Evolutionary conservation across 2,329 filamentous ascomycete genomes (phyloP).

Genomic region (Septoria linicola): DNA sequence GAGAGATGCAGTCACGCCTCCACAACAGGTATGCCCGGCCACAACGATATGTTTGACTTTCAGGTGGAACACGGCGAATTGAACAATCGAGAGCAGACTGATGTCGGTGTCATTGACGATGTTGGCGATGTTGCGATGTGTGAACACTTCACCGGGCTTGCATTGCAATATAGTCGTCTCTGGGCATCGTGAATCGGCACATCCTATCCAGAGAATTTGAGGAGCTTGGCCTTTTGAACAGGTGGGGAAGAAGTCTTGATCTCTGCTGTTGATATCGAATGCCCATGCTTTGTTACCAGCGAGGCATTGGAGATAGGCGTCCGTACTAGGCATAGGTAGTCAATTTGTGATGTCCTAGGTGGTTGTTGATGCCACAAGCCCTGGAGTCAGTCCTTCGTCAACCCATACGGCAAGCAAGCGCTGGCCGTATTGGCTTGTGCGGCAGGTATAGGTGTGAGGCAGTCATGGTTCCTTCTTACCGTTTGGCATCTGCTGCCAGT

Average conservation of each 20-base stretch:
- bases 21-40: constrained; percentile 62
- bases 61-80: constrained; percentile 72
- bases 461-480: too few relatives aligned
- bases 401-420: too few relatives aligned
- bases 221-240: constrained; percentile 67
- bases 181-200: constrained; percentile 80
- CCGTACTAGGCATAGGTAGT: constrained; percentile 4
- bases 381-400: too few relatives aligned
- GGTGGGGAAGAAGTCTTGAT: constrained; percentile 69
- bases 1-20: constrained; percentile 57
- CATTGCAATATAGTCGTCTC: constrained; percentile 78
- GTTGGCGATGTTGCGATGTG: constrained; percentile 89
- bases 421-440: too few relatives aligned
- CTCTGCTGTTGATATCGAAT: constrained; percentile 60
- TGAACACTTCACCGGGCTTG: constrained; percentile 80
- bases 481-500: too few relatives aligned
- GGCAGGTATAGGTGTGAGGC: too few relatives aligned
- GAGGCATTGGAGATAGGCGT: constrained; percentile 51
- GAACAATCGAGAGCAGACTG: constrained; percentile 71
- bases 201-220: constrained; percentile 77
- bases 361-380: not conserved
- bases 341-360: not conserved
- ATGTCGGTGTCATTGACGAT: constrained; percentile 73
- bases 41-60: constrained; percentile 64
- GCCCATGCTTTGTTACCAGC: constrained; percentile 71